Base-by-base conservation (phyloP, 257 asterid species). In the Phtheirospermum japonicum region DNA sequence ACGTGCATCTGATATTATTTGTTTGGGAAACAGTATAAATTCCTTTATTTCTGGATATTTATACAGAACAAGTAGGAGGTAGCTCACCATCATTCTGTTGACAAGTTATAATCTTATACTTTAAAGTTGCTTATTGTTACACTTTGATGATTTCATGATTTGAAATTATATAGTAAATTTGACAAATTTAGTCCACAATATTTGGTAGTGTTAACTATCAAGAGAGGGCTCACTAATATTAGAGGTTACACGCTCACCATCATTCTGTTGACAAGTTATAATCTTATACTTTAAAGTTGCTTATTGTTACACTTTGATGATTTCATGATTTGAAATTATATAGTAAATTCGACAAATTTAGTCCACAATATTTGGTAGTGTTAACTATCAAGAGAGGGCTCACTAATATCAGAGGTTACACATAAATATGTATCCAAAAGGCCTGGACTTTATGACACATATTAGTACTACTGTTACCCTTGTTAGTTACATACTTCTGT, bases 331-430 rank as follows among this genome's bases (percentile, higher is more conserved):
- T n/a, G n/a, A n/a, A n/a, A n/a, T n/a, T n/a, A n/a, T n/a, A n/a
- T n/a, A n/a, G n/a, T n/a, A n/a, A n/a, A n/a, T n/a, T n/a, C n/a
- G n/a, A n/a, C n/a, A n/a, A n/a, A n/a, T n/a, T n/a, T n/a, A n/a
- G 19, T 51, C 8, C n/a, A 45, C n/a, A 45, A 45, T 45, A 11
- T 2, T 32, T 9, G 45, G 42, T 31, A 31, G 28, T n/a, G 55
- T 42, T 19, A n/a, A n/a, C n/a, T n/a, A n/a, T n/a, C n/a, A 48
- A 14, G 20, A 19, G 33, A 59, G 26, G 55, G 33, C 39, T 34
- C 16, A 46, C 11, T 59, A 49, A 42, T 65, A 48, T 28, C 53
- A 18, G 18, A 19, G 30, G 57, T 50, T 26, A 59, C 31, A 9
- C 12, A 54, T 9, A 50, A 59, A n/a, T 23, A 17, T 59, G 33